Evolutionary conservation across 73 alveolate species (phyloP), one percentile per base, ranked within the genome.

Genomic region (Tetrahymena borealis): DNA sequence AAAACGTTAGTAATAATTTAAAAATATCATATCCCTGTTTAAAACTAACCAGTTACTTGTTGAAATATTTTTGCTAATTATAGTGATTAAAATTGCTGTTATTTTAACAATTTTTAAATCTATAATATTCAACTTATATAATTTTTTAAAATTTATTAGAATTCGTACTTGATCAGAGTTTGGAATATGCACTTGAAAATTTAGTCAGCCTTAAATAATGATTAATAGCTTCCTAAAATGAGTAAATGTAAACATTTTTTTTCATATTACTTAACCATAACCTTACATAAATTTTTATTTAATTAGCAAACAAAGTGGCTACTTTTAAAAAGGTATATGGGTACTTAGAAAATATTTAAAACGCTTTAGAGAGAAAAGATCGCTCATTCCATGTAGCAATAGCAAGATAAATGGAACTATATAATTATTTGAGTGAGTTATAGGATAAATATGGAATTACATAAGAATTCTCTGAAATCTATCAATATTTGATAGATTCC

Each of bases 331-430:
- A 60, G 10, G 85, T n/a, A 6, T 60, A 60, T 60, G 85, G 85
- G 0, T 90, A 90, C 7, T 8, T 93, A 1, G 79, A 77, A 28
- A 96, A 93, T 15, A 42, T 90, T 39, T 28, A 42, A 40, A 32
- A 43, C 18, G 77, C 93, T 18, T 28, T 95, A 11, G 95, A 94
- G 37, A 79, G 39, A 28, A 79, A 91, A 3, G 79, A 94, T 60
- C 85, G 85, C 37, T 60, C 85, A 15, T 90, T 95, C 92, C 97
- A 95, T 91, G 97, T 95, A 8, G 96, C 95, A 7, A 36, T 95
- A 20, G 97, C 97, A 7, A 95, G 97, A 91, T 36, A 93, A 42
- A 95, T 95, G 97, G 97, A 95, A 42, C 90, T 90, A 32, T 41
- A 38, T n/a, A 91, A 95, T 40, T 36, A 24, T 11, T 32, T 95